Base-by-base conservation (phyloP, 306 rosid genomes). In the Vigna mungo region DNA sequence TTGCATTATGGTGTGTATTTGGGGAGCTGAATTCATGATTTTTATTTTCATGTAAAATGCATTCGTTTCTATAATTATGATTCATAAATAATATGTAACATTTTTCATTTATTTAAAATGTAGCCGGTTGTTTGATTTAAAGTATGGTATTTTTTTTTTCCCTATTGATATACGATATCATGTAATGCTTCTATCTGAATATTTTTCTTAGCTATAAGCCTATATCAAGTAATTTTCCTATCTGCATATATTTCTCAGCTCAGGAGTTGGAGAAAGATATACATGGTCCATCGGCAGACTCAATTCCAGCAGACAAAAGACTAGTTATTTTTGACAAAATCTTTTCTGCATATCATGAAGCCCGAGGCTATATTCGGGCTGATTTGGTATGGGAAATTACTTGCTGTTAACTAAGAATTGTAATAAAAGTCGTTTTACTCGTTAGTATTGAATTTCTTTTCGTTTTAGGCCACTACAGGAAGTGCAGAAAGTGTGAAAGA, bases 231-330 rank as follows among this genome's bases (percentile, higher is more conserved):
- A 62, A 82, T 78, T 46, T 20, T 64, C 70, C 70, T 86, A 64
- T 81, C 20, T 81, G 67, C 71, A 65, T 83, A 78, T 76, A 49
- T 74, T 84, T 71, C 85, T 85, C 97, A 95, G 99, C 97, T 83
- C 97, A 91, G 83, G 99, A 95, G 74, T 86, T 95, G 89, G 99
- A 95, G 85, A 92, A 89, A 86, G 97, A 95, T 69, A 49, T 90
- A 85, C 90, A 83, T 53, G 91, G 92, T 73, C 84, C 93, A 67
- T 78, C 55, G 54, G 88, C 92, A 62, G 96, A 87, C 77, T 89
- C 96, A 67, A 88, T 89, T 62, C 82, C 96, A 39, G 86, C 92
- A 51, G 97, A 95, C 83, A 95, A 92, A 83, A 84, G 83, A 75
- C 88, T 95, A 37, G 83, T 83, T 66, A 86, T 88, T 68, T 95